Percentiles rank a stretch among this genome's conserved stretches.
phyloP scores from a whole-genome alignment of 2,329 filamentous ascomycete species.

The Neoarthrinium moseri region DNA sequence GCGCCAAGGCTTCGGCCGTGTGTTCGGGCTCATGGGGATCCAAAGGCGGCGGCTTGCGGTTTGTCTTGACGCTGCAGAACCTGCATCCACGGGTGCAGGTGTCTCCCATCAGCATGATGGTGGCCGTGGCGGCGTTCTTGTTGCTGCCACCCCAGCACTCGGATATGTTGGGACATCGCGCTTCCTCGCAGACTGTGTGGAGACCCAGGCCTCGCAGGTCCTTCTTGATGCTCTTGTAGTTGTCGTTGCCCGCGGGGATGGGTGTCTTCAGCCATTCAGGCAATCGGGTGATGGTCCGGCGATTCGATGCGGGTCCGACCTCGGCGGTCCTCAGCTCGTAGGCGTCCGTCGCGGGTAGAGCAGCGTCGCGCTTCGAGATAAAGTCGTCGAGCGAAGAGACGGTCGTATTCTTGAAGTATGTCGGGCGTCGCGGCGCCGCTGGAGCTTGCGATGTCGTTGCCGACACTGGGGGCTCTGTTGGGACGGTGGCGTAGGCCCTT shows the following conservation, averaged over 20 bases:
- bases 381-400: constrained; percentile 61
- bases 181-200: constrained; percentile 97
- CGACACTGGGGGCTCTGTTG: constrained; percentile 27
- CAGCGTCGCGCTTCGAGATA: constrained; percentile 39
- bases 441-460: constrained; percentile 16
- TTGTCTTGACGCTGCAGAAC: constrained; percentile 97
- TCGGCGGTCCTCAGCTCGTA: constrained; percentile 62
- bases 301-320: constrained; percentile 62
- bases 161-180: constrained; percentile 93
- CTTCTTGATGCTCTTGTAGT: constrained; percentile 93
- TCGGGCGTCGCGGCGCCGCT: constrained; percentile 32
- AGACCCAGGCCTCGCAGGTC: constrained; percentile 86
- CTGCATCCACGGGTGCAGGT: constrained; percentile 95
- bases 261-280: constrained; percentile 96
- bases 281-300: constrained; percentile 68
- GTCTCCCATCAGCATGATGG: constrained; percentile 99
- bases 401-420: constrained; percentile 60
- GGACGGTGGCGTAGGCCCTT: constrained; percentile 47
- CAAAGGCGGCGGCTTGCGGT: constrained; percentile 69
- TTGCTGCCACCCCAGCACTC: constrained; percentile 95
- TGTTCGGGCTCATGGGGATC: constrained; percentile 97
- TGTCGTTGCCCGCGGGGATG: constrained; percentile 75
- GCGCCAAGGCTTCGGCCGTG: constrained; percentile 85
- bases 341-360: constrained; percentile 52
- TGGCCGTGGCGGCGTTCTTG: constrained; percentile 90